Evolutionary conservation across 2,329 filamentous ascomycete genomes (phyloP), one percentile per base, ranked within the genome.

Genomic region (Colletotrichum falcatum): DNA sequence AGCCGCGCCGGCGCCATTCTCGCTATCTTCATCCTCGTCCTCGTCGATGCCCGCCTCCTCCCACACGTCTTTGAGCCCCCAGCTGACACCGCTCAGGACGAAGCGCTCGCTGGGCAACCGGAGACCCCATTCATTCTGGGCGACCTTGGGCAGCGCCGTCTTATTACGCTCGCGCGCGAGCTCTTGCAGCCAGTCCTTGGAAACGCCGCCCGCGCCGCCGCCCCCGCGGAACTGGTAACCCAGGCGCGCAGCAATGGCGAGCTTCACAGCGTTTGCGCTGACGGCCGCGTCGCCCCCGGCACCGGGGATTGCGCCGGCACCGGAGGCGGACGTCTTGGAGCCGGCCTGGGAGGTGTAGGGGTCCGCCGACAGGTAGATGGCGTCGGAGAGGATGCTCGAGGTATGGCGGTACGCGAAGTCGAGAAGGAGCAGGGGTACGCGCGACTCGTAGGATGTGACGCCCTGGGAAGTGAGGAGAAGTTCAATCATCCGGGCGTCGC

Each of bases 321-420:
- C 79, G 0, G 84, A 78, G 8, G 81, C 86, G 48, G 84, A 85
- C 2, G 87, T 85, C 73, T 85, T 84, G 6, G 83, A 77, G 65
- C 87, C 87, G 2, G 87, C 88, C 66, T 89, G 86, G 8, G 85
- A 82, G 26, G 88, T 84, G 82, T 93, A 92, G 9, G 91, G 91
- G 79, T 94, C 91, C 8, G 88, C 87, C 7, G 87, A 86, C 33
- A 93, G 87, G 76, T 92, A 90, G 20, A 93, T 81, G 8, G 90
- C 91, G 81, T 94, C 92, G 74, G 84, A 89, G 26, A 95, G 88
- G 44, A 95, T 86, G 67, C 88, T 87, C 1, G 89, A 90, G 12
- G 91, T 93, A 85, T 94, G 93, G 46, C 93, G 90, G 86, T 96
- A 96, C 59, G 93, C 92, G 78, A 95, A 95, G 83, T 96, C 93